Evolutionary conservation across 2,329 filamentous ascomycete species (phyloP), one percentile per base, ranked within the genome.

Genomic region (Trichophyton simii): DNA sequence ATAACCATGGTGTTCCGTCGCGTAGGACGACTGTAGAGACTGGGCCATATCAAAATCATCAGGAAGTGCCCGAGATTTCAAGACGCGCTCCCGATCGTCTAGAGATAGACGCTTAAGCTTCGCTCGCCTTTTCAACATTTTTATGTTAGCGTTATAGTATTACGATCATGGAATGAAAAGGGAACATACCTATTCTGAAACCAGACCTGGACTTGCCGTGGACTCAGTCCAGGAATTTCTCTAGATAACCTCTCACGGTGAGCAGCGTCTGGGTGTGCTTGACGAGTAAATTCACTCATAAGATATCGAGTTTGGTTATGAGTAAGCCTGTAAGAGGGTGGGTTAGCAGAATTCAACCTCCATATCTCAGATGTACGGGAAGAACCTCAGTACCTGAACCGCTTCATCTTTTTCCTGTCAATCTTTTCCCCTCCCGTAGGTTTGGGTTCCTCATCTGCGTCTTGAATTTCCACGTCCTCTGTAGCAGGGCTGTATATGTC

Each of bases 221-320:
- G 89, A 68, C 89, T 96, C 57, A 97, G 77, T 0, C 91, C 92
- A 36, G 92, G 91, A 54, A 97, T 96, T 72, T 96, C 90, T 65
- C 87, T 81, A 3, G 91, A 92, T 42, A 97, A 79, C 55, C 90
- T 82, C 72, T 96, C 91, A 65, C 91, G 82, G 73, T 96, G 91
- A 55, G 89, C 88, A 46, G 91, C 91, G 75, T 97, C 91, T 6
- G 91, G 91, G 72, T 96, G 91, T 25, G 91, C 89, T 72, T 97
- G 91, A 68, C 94, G 91, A 62, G 91, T 88, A 70, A 96, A 97
- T 72, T 97, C 91, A 75, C 89, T 96, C 90, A 96, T 95, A 61
- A 97, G 79, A 69, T 95, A 97, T 13, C 92, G 86, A n/a, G 92
- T 96, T 79, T 97, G 92, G 68, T 94, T 92, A 73, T 96, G 91